Base-by-base conservation (phyloP, 148 eudicot genomes). In the Bassia scoparia region DNA sequence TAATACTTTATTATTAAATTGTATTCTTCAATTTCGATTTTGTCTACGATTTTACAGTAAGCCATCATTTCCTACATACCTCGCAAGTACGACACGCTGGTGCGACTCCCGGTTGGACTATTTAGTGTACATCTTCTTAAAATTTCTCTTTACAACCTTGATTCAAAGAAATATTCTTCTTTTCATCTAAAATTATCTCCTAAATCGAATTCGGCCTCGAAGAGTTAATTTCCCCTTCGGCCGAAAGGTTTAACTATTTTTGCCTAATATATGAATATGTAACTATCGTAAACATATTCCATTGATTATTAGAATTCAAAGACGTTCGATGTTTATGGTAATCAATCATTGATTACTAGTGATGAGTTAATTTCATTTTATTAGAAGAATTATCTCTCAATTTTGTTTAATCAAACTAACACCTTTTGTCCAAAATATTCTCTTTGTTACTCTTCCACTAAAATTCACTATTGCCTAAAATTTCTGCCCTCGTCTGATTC, bases 271-370 rank as follows among this genome's bases (percentile, higher is more conserved):
- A 12, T 0, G 37, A n/a, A n/a, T n/a, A n/a, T 66, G 69, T 41
- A 43, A 66, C 69, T 23, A 66, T 66, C 53, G n/a, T 66, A 66
- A 26, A 44, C 69, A 41, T 66, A 26, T 66, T 66, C 69, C 43
- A 30, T n/a, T n/a, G 68, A 65, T n/a, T 34, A 62, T 62, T 35
- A 62, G 46, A 62, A 62, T n/a, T 62, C 67, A 1, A 41, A 6
- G 46, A n/a, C 27, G 35, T 27, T 62, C 1, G 26, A 62, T 62
- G n/a, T 34, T 35, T 16, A 38, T 9, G 2, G 20, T n/a, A 64
- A 64, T 41, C 67, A 33, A 52, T 4, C 21, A 61, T 63, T 63
- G 37, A n/a, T n/a, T 2, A n/a, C n/a, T 37, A 21, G 16, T 63
- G 29, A n/a, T 66, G n/a, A 11, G 21, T 37, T 52, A 26, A 26